phyloP scores from a whole-genome alignment of 2,329 filamentous ascomycete species.

The Metarhizium guizhouense region DNA sequence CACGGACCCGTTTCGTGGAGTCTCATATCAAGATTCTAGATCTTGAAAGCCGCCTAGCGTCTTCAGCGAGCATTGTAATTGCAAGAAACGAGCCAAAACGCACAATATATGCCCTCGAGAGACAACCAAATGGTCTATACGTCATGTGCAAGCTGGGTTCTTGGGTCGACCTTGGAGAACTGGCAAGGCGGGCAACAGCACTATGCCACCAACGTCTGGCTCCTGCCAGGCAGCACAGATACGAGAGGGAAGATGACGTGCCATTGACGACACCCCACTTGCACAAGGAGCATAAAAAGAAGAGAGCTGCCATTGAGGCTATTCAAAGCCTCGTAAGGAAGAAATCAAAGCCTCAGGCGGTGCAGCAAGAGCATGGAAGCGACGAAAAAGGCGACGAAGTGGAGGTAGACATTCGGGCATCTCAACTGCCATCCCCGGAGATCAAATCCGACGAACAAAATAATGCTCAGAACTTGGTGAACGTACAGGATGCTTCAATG shows the following conservation, averaged over 20 bases:
- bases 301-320: constrained; percentile 52
- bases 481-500: background rate
- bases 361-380: constrained; percentile 25
- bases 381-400: constrained; percentile 10
- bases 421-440: constrained; percentile 12
- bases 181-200: constrained; percentile 40
- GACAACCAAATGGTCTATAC: constrained; percentile 52
- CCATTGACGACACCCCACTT: constrained; percentile 34
- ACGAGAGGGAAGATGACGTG: constrained; percentile 11
- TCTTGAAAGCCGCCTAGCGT: constrained; percentile 50
- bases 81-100: constrained; percentile 48
- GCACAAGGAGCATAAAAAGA: constrained; percentile 43
- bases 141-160: constrained; percentile 57
- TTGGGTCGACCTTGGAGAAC: constrained; percentile 53
- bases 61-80: constrained; percentile 47
- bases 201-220: constrained; percentile 22
- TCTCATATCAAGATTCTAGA: constrained; percentile 55
- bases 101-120: constrained; percentile 55
- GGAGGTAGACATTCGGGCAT: constrained; percentile 6
- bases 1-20: constrained; percentile 48
- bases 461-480: background rate
- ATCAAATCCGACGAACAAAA: background rate
- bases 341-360: constrained; percentile 34
- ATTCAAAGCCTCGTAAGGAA: constrained; percentile 53
- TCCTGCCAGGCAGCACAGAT: constrained; percentile 10